phyloP scores from a whole-genome alignment of 345 rosid genomes.

The Kernera saxatilis region DNA sequence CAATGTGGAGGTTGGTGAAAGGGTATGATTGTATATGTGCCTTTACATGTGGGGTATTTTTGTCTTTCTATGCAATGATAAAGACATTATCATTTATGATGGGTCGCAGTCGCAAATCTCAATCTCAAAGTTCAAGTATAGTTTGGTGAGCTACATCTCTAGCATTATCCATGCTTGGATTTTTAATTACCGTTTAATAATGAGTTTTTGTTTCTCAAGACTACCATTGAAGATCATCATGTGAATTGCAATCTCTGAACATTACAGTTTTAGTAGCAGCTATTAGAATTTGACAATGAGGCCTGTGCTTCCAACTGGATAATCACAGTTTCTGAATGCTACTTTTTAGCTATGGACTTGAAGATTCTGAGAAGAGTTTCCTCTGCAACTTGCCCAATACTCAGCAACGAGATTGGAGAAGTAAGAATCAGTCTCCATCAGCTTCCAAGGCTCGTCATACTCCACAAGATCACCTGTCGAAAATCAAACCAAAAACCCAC shows the following conservation, averaged over 20 bases:
- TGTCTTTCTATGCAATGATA: background rate
- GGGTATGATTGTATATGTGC: background rate
- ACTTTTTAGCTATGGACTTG: background rate
- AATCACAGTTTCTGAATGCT: background rate
- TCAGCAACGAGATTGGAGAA: constrained; percentile 76
- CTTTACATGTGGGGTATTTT: background rate
- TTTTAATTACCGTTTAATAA: background rate
- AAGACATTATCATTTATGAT: no score
- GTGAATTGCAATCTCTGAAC: background rate
- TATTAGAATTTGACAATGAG: background rate
- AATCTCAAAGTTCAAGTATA: background rate
- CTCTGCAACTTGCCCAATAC: constrained; percentile 66
- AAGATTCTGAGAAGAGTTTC: constrained; percentile 30
- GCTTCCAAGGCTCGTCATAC: constrained; percentile 59
- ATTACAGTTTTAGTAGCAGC: background rate
- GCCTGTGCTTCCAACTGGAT: background rate
- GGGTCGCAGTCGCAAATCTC: background rate
- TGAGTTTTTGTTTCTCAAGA: background rate
- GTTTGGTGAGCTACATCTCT: background rate
- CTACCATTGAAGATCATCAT: background rate
- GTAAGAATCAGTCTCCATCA: constrained; percentile 59
- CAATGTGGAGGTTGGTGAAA: background rate
- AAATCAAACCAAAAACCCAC: background rate
- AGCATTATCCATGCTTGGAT: background rate
- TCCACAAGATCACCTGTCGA: constrained; percentile 53